A percentile compares a stretch with the other conserved stretches of the same genome.
phyloP scores from a whole-genome alignment of 2,329 filamentous ascomycete species.

The Beauveria australis region DNA sequence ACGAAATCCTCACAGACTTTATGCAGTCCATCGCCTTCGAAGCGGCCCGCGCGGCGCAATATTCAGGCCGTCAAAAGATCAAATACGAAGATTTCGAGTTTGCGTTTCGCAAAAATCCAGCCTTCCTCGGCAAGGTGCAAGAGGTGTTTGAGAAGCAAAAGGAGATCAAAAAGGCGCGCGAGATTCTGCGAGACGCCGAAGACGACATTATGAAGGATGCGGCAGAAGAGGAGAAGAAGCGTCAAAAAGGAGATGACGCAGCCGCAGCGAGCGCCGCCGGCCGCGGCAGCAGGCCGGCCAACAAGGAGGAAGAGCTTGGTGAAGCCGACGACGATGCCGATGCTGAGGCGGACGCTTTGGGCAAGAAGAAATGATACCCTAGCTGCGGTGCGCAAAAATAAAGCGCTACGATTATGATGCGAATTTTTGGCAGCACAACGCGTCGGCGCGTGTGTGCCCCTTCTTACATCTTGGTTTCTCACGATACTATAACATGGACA shows the following conservation, averaged over 20 bases:
- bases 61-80: constrained; percentile 87
- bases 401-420: neutral
- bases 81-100: constrained; percentile 98
- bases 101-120: constrained; percentile 74
- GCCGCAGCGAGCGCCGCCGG: neutral
- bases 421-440: neutral
- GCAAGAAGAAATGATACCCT: constrained; percentile 27
- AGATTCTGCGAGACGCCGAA: constrained; percentile 63
- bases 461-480: neutral
- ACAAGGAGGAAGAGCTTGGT: constrained; percentile 42
- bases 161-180: constrained; percentile 74
- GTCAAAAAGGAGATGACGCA: constrained; percentile 21
- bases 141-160: constrained; percentile 85
- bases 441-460: neutral
- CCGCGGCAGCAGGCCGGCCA: constrained; percentile 16
- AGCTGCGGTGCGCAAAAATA: neutral
- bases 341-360: constrained; percentile 32
- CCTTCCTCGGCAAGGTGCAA: constrained; percentile 80
- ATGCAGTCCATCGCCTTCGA: constrained; percentile 90
- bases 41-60: constrained; percentile 75
- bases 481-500: neutral
- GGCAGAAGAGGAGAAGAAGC: constrained; percentile 34
- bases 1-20: constrained; percentile 95
- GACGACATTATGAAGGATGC: constrained; percentile 48
- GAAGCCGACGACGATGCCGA: constrained; percentile 44